A percentile compares a stretch with the other conserved stretches of the same genome.
Evolutionary conservation across 2,329 filamentous ascomycete genomes (phyloP).

Genomic region (Calonectria naviculata): DNA sequence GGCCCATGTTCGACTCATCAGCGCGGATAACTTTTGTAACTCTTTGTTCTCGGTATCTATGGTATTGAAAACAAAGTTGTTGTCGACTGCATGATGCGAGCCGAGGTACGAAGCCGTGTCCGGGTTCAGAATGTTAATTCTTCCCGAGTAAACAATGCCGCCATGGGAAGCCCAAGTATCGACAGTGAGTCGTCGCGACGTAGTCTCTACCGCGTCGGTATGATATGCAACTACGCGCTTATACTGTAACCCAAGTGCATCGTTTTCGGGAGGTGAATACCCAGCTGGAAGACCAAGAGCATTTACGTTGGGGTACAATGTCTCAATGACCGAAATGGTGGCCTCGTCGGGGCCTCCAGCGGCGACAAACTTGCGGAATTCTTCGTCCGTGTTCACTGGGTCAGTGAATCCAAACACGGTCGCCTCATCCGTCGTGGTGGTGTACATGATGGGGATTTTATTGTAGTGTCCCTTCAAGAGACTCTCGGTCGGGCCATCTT

Average conservation of each 20-base stretch:
- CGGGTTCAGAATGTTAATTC: neutral
- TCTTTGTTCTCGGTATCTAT: neutral
- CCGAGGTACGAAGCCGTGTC: neutral
- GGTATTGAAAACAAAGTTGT: neutral
- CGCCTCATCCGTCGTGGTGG: neutral
- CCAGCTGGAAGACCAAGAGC: neutral
- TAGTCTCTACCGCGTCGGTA: conserved; percentile 1
- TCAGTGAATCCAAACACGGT: neutral
- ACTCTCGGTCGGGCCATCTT: neutral
- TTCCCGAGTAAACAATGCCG: neutral
- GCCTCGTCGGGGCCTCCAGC: neutral
- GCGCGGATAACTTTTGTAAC: neutral
- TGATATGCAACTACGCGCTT: conserved; percentile 5
- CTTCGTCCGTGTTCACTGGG: neutral
- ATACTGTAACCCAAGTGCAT: neutral
- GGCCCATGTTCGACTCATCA: conserved; percentile 9
- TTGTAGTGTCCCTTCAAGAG: conserved; percentile 6
- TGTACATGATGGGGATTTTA: conserved; percentile 2
- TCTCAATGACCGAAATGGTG: neutral
- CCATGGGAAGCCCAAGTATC: conserved; percentile 1
- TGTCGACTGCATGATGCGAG: neutral
- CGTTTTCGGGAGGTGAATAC: neutral
- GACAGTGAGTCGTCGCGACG: neutral
- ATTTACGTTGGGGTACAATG: conserved; percentile 3
- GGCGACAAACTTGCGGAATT: neutral